phyloP scores from a whole-genome alignment of 164 flowering plant species.

The Protea cynaroides region DNA sequence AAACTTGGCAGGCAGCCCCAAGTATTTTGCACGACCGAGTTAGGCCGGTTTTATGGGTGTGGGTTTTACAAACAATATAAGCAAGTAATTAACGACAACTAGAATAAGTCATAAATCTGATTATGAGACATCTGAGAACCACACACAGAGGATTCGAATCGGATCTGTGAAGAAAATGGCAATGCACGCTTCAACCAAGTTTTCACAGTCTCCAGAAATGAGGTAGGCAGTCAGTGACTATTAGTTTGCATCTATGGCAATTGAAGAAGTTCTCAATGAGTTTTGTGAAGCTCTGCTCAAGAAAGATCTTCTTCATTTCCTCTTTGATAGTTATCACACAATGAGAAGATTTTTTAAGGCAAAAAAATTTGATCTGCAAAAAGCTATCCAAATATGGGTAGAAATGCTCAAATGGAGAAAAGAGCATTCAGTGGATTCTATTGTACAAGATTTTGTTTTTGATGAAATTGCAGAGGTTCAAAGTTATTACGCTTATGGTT shows the following conservation, averaged over 20 bases:
- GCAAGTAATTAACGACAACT: no score
- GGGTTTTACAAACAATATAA: no score
- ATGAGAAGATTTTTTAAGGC: slow-evolving; percentile 77
- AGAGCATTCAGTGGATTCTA: slow-evolving; percentile 54
- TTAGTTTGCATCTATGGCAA: slow-evolving; percentile 32
- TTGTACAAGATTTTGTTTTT: slow-evolving; percentile 56
- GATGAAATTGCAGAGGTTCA: slow-evolving; percentile 62
- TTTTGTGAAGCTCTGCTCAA: slow-evolving; percentile 51
- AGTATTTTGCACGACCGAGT: no score
- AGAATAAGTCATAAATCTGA: no score
- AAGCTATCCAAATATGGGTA: slow-evolving; percentile 67
- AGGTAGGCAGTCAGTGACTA: slow-evolving; percentile 42
- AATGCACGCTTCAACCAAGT: slow-evolving; percentile 50
- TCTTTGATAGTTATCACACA: slow-evolving; percentile 73
- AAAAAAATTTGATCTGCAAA: slow-evolving; percentile 72
- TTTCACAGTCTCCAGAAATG: slow-evolving; percentile 46
- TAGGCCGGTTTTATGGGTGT: no score
- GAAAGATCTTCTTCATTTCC: slow-evolving; percentile 54
- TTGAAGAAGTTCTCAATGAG: slow-evolving; percentile 52
- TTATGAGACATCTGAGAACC: slow-evolving; percentile 50
- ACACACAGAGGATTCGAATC: slow-evolving; percentile 37
- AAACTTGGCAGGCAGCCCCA: no score
- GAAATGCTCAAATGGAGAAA: slow-evolving; percentile 87
- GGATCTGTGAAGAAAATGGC: slow-evolving; percentile 68
- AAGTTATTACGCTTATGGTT: slow-evolving; percentile 64